Evolutionary conservation across 2,329 filamentous ascomycete genomes (phyloP).

Genomic region (Fusarium xyrophilum): DNA sequence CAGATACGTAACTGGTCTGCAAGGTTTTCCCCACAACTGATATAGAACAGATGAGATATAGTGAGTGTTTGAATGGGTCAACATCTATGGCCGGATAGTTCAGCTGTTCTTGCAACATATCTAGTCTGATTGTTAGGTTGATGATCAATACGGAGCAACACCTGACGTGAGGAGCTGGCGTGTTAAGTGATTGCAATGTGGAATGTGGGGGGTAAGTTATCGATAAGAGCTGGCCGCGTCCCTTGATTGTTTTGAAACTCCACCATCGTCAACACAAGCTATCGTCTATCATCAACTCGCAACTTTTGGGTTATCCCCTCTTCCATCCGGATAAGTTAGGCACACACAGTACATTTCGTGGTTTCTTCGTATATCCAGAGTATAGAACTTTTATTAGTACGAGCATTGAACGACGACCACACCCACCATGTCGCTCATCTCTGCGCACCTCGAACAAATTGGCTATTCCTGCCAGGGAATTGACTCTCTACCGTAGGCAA

Average conservation of each 20-base stretch:
- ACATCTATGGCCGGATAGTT: not conserved
- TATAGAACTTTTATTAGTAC: not conserved
- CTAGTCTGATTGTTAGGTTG: not conserved
- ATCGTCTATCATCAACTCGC: not conserved
- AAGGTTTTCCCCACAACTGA: not conserved
- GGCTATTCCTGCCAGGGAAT: constrained; percentile 78
- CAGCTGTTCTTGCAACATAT: not conserved
- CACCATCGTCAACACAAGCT: constrained; percentile 18
- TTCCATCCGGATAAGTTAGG: not conserved
- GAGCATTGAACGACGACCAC: not conserved
- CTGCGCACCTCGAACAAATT: constrained; percentile 78
- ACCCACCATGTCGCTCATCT: constrained; percentile 69
- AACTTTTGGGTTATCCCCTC: not conserved
- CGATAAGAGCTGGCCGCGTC: constrained; percentile 27
- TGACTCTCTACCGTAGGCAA: constrained; percentile 71
- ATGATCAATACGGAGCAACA: not conserved
- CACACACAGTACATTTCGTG: not conserved
- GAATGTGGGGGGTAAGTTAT: constrained; percentile 14
- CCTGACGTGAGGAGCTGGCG: not conserved
- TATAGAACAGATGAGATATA: not conserved
- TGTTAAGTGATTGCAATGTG: constrained; percentile 14
- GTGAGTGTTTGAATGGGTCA: too few relatives aligned
- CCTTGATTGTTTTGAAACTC: constrained; percentile 33
- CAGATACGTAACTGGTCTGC: not conserved
- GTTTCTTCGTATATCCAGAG: not conserved